phyloP scores from a whole-genome alignment of 345 rosid species.

The Eucalyptus curtisii region DNA sequence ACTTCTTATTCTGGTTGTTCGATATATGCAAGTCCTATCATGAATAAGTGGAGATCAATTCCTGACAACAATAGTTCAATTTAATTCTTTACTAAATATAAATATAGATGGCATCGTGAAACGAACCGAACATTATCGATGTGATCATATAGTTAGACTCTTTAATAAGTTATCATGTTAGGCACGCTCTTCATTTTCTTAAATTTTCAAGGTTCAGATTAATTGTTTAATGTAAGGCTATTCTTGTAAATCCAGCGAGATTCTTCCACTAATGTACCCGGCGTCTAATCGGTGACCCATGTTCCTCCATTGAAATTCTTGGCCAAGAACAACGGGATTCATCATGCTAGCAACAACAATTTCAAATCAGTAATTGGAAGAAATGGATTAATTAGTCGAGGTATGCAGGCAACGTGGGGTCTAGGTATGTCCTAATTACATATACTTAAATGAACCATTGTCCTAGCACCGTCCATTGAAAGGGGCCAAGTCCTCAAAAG shows the following conservation, averaged over 20 bases:
- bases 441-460: background rate
- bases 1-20: background rate
- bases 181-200: background rate
- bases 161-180: background rate
- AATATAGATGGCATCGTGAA: background rate
- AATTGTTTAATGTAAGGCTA: background rate
- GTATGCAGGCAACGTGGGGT: background rate
- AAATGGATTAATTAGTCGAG: background rate
- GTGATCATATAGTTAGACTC: background rate
- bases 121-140: accelerated
- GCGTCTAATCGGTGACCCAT: background rate
- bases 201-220: background rate
- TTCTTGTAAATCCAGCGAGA: background rate
- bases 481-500: background rate
- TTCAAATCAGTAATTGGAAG: background rate
- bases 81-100: background rate
- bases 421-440: background rate
- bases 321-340: background rate
- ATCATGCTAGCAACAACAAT: background rate
- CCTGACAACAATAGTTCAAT: background rate
- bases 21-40: background rate
- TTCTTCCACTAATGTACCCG: background rate
- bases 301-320: background rate
- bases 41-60: background rate
- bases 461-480: background rate